Percentiles rank a stretch among this genome's conserved stretches.
Conservation (phyloP, 768 basidiomycete genomes). For the Panaeolus papilionaceus region DNA sequence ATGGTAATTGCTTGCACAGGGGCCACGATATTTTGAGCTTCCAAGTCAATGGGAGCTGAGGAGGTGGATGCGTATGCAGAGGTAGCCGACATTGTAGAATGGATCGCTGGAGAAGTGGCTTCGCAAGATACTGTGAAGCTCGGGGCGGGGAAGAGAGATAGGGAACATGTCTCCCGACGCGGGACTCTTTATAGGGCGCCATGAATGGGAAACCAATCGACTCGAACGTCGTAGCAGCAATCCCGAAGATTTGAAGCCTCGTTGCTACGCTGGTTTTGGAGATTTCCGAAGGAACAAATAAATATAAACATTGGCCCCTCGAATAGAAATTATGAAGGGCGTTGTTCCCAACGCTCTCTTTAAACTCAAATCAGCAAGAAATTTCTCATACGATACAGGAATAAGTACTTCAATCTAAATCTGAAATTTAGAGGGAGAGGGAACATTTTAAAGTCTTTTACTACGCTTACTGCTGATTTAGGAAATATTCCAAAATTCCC, state of each 20-base stretch:
- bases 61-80: background rate
- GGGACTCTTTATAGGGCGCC: background rate
- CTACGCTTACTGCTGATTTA: background rate
- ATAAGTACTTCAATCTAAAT: background rate
- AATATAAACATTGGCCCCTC: background rate
- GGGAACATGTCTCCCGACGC: background rate
- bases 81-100: background rate
- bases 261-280: constrained; percentile 3
- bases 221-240: background rate
- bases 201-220: constrained; percentile 6
- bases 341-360: background rate
- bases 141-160: constrained; percentile 10
- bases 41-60: constrained; percentile 12
- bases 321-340: background rate
- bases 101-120: constrained; percentile 4
- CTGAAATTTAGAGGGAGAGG: background rate
- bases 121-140: background rate
- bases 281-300: background rate
- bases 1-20: constrained; percentile 7
- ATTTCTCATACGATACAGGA: background rate
- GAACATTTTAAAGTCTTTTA: background rate
- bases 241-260: background rate
- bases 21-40: constrained; percentile 8
- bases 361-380: background rate
- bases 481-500: background rate